Percentiles rank a stretch among this genome's conserved stretches.
Evolutionary conservation across 495 filamentous ascomycete species (phyloP).

Genomic region (Stereocaulon alpinum): DNA sequence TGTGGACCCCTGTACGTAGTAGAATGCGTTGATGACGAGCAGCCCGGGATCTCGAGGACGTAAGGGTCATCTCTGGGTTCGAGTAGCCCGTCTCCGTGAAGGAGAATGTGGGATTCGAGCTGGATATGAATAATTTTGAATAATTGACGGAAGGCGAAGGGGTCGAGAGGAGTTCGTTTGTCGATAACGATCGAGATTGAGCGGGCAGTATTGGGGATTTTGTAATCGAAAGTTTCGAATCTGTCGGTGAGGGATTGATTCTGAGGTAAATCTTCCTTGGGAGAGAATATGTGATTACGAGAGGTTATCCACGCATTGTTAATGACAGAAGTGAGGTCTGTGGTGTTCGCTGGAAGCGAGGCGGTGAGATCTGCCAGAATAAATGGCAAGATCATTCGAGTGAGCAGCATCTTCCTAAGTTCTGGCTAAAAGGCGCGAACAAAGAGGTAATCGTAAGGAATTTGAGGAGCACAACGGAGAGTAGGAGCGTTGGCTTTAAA

Average conservation of each 20-base stretch:
- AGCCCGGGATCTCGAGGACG: background rate
- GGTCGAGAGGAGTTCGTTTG: background rate
- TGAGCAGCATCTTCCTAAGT: too few species aligned
- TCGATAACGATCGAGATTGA: background rate
- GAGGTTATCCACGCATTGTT: too few species aligned
- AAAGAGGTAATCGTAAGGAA: too few species aligned
- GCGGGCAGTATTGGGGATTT: background rate
- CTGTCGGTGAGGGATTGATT: background rate
- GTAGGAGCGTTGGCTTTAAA: too few species aligned
- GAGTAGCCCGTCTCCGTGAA: background rate
- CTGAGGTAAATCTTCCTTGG: background rate
- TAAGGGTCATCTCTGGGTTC: background rate
- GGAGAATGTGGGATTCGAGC: background rate
- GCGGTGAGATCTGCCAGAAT: too few species aligned
- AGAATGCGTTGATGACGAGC: background rate
- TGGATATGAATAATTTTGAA: background rate
- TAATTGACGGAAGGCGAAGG: background rate
- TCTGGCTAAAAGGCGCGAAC: too few species aligned
- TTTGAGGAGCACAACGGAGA: too few species aligned
- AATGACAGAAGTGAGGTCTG: too few species aligned
- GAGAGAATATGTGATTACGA: background rate
- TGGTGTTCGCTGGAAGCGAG: too few species aligned
- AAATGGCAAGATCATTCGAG: too few species aligned
- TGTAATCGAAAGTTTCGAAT: background rate
- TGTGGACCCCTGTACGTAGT: background rate